Conservation (phyloP, 768 basidiomycete species). For the Auricularia auricula-judae region DNA sequence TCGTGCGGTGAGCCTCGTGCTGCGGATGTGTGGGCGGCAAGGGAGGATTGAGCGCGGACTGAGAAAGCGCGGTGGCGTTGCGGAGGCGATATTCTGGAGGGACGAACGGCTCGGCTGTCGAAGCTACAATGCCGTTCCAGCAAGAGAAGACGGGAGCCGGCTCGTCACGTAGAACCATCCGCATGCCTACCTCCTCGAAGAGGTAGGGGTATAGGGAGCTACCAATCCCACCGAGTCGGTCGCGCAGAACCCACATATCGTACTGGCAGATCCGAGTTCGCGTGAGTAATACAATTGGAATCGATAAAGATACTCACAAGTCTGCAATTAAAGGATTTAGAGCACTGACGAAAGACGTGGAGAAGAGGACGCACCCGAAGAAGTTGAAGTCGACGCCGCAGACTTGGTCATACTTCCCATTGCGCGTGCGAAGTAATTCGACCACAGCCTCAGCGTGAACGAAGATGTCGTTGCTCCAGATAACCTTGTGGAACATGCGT, state of each 20-base stretch:
- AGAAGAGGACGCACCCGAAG: conserved; percentile 12
- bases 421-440: conserved; percentile 26
- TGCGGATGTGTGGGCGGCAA: conserved; percentile 22
- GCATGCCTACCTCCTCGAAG: conserved; percentile 25
- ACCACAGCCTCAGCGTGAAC: conserved; percentile 29
- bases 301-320: background rate
- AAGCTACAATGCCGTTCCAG: conserved; percentile 36
- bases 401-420: conserved; percentile 32
- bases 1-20: conserved; percentile 8
- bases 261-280: conserved; percentile 12
- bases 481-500: conserved; percentile 20
- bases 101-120: conserved; percentile 29
- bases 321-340: background rate
- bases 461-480: conserved; percentile 34
- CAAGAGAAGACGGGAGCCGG: conserved; percentile 34
- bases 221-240: conserved; percentile 21
- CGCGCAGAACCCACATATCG: conserved; percentile 28
- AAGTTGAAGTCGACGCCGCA: conserved; percentile 30
- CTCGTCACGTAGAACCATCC: conserved; percentile 25
- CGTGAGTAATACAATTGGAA: no score
- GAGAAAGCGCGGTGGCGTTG: background rate
- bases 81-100: conserved; percentile 25
- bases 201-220: conserved; percentile 30
- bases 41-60: background rate
- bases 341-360: background rate